These are phyloP conservation scores for Friedmanniomyces simplex DNA, from an alignment of 495 filamentous ascomycete species.

Conservation along the genomic window DNA sequence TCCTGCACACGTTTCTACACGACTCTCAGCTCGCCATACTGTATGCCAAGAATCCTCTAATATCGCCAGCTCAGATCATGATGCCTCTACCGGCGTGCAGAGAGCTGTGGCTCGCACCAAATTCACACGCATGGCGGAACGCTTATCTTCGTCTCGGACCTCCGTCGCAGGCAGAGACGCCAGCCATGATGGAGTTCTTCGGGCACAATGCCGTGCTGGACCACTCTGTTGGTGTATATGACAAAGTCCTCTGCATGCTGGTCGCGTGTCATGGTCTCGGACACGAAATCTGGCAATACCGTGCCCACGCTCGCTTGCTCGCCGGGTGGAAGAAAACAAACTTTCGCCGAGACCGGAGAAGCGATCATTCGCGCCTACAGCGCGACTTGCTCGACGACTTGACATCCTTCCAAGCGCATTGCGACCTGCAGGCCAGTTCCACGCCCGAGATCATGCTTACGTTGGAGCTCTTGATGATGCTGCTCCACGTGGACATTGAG, in stretches of 20 bases:
- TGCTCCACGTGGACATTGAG: slow-evolving; percentile 47
- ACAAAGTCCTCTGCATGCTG: slow-evolving; percentile 8
- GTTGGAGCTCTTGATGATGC: slow-evolving; percentile 45
- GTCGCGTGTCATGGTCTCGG: slow-evolving; percentile 6
- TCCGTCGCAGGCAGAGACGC: neutral
- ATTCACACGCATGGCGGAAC: slow-evolving; percentile 45
- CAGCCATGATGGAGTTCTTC: slow-evolving; percentile 7
- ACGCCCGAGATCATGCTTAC: slow-evolving; percentile 28
- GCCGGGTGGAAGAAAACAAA: neutral
- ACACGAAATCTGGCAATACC: slow-evolving; percentile 11
- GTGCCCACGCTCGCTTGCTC: neutral
- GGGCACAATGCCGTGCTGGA: slow-evolving; percentile 3
- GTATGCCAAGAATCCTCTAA: slow-evolving; percentile 42
- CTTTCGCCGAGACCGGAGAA: slow-evolving; percentile 1
- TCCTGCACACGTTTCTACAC: slow-evolving; percentile 45
- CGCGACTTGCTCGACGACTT: slow-evolving; percentile 7
- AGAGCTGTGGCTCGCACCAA: slow-evolving; percentile 45
- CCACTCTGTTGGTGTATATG: neutral
- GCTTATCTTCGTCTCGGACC: slow-evolving; percentile 29
- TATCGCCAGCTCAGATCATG: slow-evolving; percentile 52
- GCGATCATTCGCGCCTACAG: neutral
- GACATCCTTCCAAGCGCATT: neutral
- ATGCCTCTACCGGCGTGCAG: slow-evolving; percentile 45
- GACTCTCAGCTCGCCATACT: slow-evolving; percentile 49
- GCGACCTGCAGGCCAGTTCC: slow-evolving; percentile 1